Percentiles rank a stretch among this genome's conserved stretches.
These are phyloP conservation scores for Lentinula raphanica DNA, from an alignment of 768 basidiomycete genomes.

Conservation along the genomic window DNA sequence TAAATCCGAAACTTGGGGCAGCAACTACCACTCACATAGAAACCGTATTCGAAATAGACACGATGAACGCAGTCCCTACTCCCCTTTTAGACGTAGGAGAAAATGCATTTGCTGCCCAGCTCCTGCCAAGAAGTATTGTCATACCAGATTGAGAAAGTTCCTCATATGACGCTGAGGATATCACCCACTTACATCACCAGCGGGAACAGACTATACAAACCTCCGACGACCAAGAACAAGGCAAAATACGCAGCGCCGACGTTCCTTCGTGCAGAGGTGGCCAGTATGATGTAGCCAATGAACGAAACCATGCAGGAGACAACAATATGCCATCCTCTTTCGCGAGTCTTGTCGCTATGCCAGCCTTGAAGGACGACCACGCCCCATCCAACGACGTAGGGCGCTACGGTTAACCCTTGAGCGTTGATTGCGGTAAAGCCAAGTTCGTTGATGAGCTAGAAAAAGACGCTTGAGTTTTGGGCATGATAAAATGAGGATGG, in stretches of 20 bases:
- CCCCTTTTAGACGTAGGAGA: slow-evolving; percentile 57
- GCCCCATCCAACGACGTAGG: slow-evolving; percentile 42
- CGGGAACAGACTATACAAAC: slow-evolving; percentile 51
- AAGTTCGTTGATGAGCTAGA: slow-evolving; percentile 47
- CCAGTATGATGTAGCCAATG: slow-evolving; percentile 49
- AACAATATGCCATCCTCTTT: slow-evolving; percentile 56
- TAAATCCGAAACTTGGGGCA: background rate
- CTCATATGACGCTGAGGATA: no score
- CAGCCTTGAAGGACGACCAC: slow-evolving; percentile 49
- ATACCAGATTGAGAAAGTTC: no score
- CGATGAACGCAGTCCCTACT: slow-evolving; percentile 56
- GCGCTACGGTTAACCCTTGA: slow-evolving; percentile 54
- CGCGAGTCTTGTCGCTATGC: slow-evolving; percentile 49
- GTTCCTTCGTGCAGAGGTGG: slow-evolving; percentile 44
- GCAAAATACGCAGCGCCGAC: slow-evolving; percentile 54
- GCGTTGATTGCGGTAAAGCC: slow-evolving; percentile 54
- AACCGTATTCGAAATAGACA: slow-evolving; percentile 55
- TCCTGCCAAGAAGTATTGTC: slow-evolving; percentile 11
- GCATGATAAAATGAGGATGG: background rate
- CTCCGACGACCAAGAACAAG: slow-evolving; percentile 51
- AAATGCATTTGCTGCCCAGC: slow-evolving; percentile 60
- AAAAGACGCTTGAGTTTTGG: background rate
- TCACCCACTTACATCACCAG: slow-evolving; percentile 48
- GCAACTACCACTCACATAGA: slow-evolving; percentile 38
- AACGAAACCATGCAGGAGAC: slow-evolving; percentile 39